Evolutionary conservation across 2,329 filamentous ascomycete species (phyloP).

Genomic region (Paecilomyces variotii): DNA sequence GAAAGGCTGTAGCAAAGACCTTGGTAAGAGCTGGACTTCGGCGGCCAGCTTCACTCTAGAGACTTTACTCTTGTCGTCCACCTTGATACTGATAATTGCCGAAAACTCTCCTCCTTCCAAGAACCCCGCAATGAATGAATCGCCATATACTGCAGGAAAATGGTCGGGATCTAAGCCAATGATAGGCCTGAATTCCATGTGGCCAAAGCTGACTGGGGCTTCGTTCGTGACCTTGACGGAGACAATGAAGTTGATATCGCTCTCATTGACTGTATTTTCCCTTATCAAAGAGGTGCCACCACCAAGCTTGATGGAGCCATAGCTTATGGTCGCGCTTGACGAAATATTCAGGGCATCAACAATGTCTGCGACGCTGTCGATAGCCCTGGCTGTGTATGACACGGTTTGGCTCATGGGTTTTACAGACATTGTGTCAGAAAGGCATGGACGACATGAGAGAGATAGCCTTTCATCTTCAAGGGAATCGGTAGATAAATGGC

Average conservation of each 20-base stretch:
- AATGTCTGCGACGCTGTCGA: conserved; percentile 30
- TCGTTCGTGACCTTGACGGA: conserved; percentile 15
- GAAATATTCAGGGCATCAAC: conserved; percentile 34
- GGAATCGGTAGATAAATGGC: background rate
- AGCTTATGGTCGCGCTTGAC: conserved; percentile 29
- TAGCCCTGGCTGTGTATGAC: conserved; percentile 21
- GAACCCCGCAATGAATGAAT: conserved; percentile 26
- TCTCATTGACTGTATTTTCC: conserved; percentile 12
- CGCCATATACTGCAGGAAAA: conserved; percentile 27
- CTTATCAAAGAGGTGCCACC: conserved; percentile 13
- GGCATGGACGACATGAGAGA: conserved; percentile 2
- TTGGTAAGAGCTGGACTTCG: conserved; percentile 16
- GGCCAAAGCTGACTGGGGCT: conserved; percentile 1
- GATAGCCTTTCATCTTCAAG: background rate
- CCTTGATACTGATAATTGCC: conserved; percentile 24
- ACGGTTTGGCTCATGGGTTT: conserved; percentile 18
- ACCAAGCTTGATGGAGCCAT: conserved; percentile 24
- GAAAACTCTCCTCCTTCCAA: conserved; percentile 26
- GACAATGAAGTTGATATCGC: conserved; percentile 14
- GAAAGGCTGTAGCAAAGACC: conserved; percentile 1
- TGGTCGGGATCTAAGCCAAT: conserved; percentile 11
- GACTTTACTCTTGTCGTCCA: conserved; percentile 22
- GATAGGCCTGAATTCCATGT: conserved; percentile 9
- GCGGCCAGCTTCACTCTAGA: conserved; percentile 24
- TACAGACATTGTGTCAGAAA: background rate